These are phyloP conservation scores for Middelhovenomyces tepae DNA, from an alignment of 805 yeast genomes.

Conservation along the genomic window DNA sequence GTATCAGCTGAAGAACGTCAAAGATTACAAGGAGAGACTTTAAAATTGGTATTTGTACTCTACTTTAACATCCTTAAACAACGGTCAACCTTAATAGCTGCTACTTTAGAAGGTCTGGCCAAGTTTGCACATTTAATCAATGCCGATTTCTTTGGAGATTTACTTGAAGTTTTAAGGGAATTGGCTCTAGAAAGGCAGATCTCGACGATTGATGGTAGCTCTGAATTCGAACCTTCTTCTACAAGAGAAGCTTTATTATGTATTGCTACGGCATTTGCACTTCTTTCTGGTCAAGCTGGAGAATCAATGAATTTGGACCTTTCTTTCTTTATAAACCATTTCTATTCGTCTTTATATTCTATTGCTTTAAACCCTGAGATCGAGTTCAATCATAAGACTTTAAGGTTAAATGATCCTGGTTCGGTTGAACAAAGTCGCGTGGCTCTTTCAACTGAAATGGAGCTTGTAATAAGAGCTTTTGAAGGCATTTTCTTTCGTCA, in stretches of 20 bases:
- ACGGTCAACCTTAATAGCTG: constrained; percentile 62
- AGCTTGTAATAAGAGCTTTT: constrained; percentile 64
- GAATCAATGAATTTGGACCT: constrained; percentile 73
- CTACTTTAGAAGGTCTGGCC: constrained; percentile 86
- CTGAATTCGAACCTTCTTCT: constrained; percentile 33
- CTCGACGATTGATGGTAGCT: constrained; percentile 38
- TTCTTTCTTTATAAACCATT: constrained; percentile 65
- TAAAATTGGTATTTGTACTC: constrained; percentile 60
- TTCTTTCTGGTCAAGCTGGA: constrained; percentile 65
- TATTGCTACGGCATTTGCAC: constrained; percentile 81
- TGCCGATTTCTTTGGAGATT: constrained; percentile 85
- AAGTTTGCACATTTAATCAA: constrained; percentile 88
- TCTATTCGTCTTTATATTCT: constrained; percentile 61
- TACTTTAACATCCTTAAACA: constrained; percentile 71
- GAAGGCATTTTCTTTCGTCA: constrained; percentile 55
- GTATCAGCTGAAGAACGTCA: constrained; percentile 85
- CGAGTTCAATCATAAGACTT: constrained; percentile 74
- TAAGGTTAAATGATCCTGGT: constrained; percentile 74
- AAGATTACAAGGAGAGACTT: constrained; percentile 70
- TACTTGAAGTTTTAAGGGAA: constrained; percentile 81
- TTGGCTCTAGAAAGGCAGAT: constrained; percentile 45
- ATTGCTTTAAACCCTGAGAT: constrained; percentile 72
- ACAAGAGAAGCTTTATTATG: constrained; percentile 69
- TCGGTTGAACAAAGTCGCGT: constrained; percentile 39
- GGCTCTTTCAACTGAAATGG: constrained; percentile 83